A percentile compares a stretch with the other conserved stretches of the same genome.
Conservation (phyloP, 2,329 filamentous ascomycete genomes). For the Aschersonia sp. region DNA sequence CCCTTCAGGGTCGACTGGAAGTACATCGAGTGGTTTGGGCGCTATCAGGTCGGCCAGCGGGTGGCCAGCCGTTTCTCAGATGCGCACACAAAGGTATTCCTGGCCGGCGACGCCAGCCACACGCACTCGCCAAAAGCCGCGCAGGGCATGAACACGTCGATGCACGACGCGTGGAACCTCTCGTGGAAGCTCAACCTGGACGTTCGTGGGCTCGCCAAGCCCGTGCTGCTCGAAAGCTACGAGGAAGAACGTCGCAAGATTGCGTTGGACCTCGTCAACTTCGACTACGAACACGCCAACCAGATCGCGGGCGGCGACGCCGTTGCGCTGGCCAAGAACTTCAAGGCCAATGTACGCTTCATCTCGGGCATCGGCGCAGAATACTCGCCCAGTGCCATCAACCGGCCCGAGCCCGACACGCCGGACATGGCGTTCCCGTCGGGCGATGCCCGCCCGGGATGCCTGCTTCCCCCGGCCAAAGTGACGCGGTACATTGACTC, state of each 20-base stretch:
- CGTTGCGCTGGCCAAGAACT: constrained; percentile 50
- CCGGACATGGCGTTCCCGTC: constrained; percentile 21
- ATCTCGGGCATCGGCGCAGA: constrained; percentile 59
- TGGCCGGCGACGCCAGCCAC: constrained; percentile 57
- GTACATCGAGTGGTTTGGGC: constrained; percentile 55
- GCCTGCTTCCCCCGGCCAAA: constrained; percentile 49
- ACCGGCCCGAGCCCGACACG: constrained; percentile 20
- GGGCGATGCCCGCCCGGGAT: constrained; percentile 37
- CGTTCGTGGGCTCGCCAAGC: constrained; percentile 40
- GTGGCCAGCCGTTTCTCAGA: constrained; percentile 57
- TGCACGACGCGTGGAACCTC: constrained; percentile 48
- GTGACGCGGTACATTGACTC: constrained; percentile 63
- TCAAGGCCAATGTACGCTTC: constrained; percentile 55
- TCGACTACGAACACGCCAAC: constrained; percentile 42
- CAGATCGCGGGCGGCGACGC: constrained; percentile 47
- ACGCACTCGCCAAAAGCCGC: constrained; percentile 61
- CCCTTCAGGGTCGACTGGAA: constrained; percentile 43
- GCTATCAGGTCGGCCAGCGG: constrained; percentile 57
- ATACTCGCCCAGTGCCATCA: constrained; percentile 36
- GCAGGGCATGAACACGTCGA: constrained; percentile 50
- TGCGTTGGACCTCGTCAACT: constrained; percentile 42
- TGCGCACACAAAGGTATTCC: constrained; percentile 45
- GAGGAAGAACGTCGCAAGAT: constrained; percentile 48
- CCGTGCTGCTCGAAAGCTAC: constrained; percentile 42
- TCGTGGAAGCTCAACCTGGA: constrained; percentile 36